Conservation (phyloP, 2,329 filamentous ascomycete genomes). For the Colletotrichum neosansevieriae region DNA sequence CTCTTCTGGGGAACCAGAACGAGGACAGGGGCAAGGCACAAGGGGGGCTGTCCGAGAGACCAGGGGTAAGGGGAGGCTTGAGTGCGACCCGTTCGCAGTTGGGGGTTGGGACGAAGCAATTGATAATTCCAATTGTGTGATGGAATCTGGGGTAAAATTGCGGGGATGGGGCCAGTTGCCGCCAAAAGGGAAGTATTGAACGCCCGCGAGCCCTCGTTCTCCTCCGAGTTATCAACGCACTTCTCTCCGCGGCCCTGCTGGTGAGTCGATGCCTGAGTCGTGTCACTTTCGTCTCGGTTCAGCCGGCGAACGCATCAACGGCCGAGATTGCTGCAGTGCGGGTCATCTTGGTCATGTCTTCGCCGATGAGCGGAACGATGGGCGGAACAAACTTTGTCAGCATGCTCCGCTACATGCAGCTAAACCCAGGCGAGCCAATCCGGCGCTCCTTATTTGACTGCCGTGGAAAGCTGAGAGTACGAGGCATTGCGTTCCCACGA, state of each 20-base stretch:
- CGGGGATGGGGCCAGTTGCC: slow-evolving; percentile 18
- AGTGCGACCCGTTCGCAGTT: not conserved
- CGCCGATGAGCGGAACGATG: slow-evolving; percentile 11
- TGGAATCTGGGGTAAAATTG: slow-evolving; percentile 37
- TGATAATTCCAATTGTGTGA: slow-evolving; percentile 38
- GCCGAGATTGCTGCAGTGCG: slow-evolving; percentile 16
- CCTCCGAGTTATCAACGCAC: not conserved
- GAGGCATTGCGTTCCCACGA: slow-evolving; percentile 16
- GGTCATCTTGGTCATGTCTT: slow-evolving; percentile 8
- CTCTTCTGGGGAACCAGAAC: not conserved
- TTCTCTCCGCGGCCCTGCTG: not conserved
- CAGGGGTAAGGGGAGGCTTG: not conserved
- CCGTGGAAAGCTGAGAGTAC: not conserved
- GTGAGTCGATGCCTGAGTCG: slow-evolving; percentile 7
- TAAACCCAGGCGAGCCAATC: not conserved
- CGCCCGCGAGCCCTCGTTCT: not conserved
- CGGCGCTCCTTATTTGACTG: not conserved
- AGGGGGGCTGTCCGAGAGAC: not conserved
- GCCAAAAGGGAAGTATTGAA: slow-evolving; percentile 11
- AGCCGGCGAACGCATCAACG: slow-evolving; percentile 34
- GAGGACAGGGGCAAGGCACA: not conserved
- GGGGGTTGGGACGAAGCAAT: slow-evolving; percentile 18
- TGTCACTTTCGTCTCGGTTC: slow-evolving; percentile 11
- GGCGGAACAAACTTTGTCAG: not conserved
- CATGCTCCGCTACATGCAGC: not conserved